These are phyloP conservation scores for Dacryopinax primogenitus DNA, from an alignment of 768 basidiomycete genomes.

Conservation along the genomic window DNA sequence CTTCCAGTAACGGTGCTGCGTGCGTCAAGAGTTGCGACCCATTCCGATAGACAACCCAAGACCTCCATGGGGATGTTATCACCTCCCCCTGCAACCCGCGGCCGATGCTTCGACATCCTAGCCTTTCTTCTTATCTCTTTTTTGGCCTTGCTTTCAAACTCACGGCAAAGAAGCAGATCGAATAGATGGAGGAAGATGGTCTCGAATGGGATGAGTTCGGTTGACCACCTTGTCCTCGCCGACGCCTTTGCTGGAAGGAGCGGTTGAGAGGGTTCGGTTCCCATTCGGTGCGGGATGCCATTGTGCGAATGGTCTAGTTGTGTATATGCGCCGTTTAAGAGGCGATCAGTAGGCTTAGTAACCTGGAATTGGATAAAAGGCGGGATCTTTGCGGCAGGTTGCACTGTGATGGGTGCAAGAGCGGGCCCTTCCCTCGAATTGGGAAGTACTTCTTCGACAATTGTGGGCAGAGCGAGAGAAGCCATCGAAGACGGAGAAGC, in stretches of 20 bases:
- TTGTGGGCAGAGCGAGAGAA: constrained; percentile 1
- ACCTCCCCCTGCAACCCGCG: constrained; percentile 31
- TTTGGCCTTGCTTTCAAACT: neutral
- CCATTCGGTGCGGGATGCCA: constrained; percentile 16
- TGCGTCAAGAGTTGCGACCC: constrained; percentile 46
- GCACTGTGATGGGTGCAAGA: neutral
- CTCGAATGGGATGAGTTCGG: constrained; percentile 23
- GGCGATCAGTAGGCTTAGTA: neutral
- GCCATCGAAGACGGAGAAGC: constrained; percentile 16
- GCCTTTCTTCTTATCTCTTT: neutral
- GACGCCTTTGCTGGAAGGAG: constrained; percentile 17
- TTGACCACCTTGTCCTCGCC: constrained; percentile 14
- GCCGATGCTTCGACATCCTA: constrained; percentile 23
- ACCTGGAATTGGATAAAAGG: neutral
- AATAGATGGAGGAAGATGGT: constrained; percentile 9
- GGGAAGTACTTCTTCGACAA: neutral
- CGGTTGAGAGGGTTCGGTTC: constrained; percentile 33
- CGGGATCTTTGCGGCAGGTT: neutral
- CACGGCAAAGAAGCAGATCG: neutral
- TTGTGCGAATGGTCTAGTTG: neutral
- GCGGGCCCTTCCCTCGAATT: neutral
- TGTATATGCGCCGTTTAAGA: neutral
- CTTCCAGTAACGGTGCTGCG: constrained; percentile 47
- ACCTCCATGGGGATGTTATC: constrained; percentile 50
- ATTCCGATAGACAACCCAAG: constrained; percentile 42